phyloP scores from a whole-genome alignment of 345 rosid genomes.

The Anacardium occidentale region DNA sequence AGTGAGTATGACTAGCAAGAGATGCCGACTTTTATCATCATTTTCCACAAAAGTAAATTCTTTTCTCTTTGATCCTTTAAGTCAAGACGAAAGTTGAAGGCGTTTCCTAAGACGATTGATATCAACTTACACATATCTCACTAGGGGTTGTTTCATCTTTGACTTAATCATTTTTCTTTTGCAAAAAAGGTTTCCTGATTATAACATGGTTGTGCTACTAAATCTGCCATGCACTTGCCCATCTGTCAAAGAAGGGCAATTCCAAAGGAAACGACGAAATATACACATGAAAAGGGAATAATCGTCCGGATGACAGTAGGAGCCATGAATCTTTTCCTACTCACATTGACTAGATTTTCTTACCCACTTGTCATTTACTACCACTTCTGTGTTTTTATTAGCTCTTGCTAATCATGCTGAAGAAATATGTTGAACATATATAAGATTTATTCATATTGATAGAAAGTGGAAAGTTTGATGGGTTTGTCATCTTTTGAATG shows the following conservation, averaged over 20 bases:
- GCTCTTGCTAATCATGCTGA: not conserved
- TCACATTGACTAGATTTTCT: constrained; percentile 26
- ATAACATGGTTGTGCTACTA: constrained; percentile 29
- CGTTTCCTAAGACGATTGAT: constrained; percentile 17
- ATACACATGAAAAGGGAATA: constrained; percentile 52
- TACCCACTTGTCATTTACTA: constrained; percentile 22
- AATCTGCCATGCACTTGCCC: constrained; percentile 61
- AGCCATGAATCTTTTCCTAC: constrained; percentile 13
- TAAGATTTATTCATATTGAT: not conserved
- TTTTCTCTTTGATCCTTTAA: not conserved
- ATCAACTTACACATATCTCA: not conserved
- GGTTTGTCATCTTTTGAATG: constrained; percentile 43
- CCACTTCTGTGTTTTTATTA: not conserved
- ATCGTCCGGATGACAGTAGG: constrained; percentile 47
- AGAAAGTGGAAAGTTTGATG: constrained; percentile 19
- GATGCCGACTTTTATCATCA: constrained; percentile 19
- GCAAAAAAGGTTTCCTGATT: not conserved
- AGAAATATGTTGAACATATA: not conserved
- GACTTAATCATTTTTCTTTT: not conserved
- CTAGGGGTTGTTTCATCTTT: not conserved
- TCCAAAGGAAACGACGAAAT: constrained; percentile 69
- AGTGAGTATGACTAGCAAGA: constrained; percentile 21
- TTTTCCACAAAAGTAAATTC: constrained; percentile 27
- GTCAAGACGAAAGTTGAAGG: constrained; percentile 20
- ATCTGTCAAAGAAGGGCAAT: constrained; percentile 41